Percentiles rank a stretch among this genome's conserved stretches.
These are phyloP conservation scores for Westerdykella aurantiaca DNA, from an alignment of 2,329 filamentous ascomycete species.

Conservation along the genomic window DNA sequence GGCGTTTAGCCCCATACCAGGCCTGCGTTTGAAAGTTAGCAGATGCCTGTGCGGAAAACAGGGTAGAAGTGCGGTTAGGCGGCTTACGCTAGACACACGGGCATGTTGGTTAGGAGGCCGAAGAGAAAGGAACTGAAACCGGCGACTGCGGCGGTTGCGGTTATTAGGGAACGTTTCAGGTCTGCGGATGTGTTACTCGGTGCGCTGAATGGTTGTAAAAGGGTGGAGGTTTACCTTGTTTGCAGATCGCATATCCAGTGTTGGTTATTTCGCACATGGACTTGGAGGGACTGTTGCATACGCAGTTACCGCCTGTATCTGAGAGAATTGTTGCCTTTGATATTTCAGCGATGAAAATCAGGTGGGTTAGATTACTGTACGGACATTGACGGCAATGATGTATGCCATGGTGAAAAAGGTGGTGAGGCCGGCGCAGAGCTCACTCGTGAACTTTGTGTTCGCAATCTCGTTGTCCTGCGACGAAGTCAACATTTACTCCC, in stretches of 20 bases:
- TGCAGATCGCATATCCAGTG: neutral
- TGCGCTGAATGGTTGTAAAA: neutral
- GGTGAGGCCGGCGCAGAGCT: slow-evolving; percentile 74
- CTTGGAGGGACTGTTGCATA: slow-evolving; percentile 48
- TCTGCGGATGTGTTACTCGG: slow-evolving; percentile 18
- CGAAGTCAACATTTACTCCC: slow-evolving; percentile 7
- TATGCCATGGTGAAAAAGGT: slow-evolving; percentile 63
- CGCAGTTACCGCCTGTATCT: slow-evolving; percentile 68
- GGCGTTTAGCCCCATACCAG: slow-evolving; percentile 59
- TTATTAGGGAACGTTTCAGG: slow-evolving; percentile 72
- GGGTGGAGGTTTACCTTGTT: neutral
- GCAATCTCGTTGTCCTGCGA: slow-evolving; percentile 62
- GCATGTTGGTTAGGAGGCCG: slow-evolving; percentile 73
- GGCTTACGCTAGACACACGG: slow-evolving; percentile 33
- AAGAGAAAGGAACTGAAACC: slow-evolving; percentile 73
- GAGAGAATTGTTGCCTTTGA: slow-evolving; percentile 33
- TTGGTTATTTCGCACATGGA: neutral
- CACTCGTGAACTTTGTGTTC: slow-evolving; percentile 73
- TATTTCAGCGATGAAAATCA: slow-evolving; percentile 5
- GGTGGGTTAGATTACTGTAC: neutral
- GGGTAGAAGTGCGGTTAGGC: neutral
- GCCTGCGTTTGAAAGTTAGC: slow-evolving; percentile 12
- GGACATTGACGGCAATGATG: slow-evolving; percentile 64
- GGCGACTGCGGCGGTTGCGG: slow-evolving; percentile 75
- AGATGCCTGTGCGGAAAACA: slow-evolving; percentile 1